Evolutionary conservation across 1,139 yeast genomes (phyloP), one percentile per base, ranked within the genome.

Genomic region (Sugiyamaella xylanicola): DNA sequence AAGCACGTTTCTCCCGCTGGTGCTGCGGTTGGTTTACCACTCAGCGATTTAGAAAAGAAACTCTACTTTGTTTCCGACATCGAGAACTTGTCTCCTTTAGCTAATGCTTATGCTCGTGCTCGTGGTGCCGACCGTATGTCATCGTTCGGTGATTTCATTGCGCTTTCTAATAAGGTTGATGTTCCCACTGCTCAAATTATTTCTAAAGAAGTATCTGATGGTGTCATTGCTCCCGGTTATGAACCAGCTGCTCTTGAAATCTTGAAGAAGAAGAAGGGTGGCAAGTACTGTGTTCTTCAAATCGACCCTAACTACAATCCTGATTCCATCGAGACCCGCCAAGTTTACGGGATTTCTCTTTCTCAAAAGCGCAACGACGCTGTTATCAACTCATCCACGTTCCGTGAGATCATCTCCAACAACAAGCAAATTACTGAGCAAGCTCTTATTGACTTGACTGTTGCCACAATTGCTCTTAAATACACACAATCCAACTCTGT

Each of bases 71-170:
- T 93, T 62, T 85, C 85, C 67, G 97, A 90, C 73, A 90, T 93
- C 69, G 96, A 90, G 76, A 88, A 91, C 80, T 80, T 93, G 72
- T 89, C 97, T 32, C 98, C 98, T 58, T 81, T 93, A 71, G 99
- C 99, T 61, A 88, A 88, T 70, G 99, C 99, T 58, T 93, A 93
- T 70, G 99, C 99, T 45, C 87, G 99, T 77, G 99, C 99, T 55
- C 87, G 99, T 77, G 99, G 99, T 74, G 99, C 99, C 64, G 99
- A 93, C 77, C 87, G 99, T 81, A 93, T 93, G 99, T 91, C 98
- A 13, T 89, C 97, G 15, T 93, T 93, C 71, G 99, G 99, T 72
- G 99, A 93, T 77, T 93, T 92, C 81, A 93, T 93, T 70, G 99
- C 99, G 55, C 81, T 93, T 63, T 90, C 97, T 59, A 92, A 92